Base-by-base conservation (phyloP, 192 early-diverging fungal genomes). In the Coemansia sp. region DNA sequence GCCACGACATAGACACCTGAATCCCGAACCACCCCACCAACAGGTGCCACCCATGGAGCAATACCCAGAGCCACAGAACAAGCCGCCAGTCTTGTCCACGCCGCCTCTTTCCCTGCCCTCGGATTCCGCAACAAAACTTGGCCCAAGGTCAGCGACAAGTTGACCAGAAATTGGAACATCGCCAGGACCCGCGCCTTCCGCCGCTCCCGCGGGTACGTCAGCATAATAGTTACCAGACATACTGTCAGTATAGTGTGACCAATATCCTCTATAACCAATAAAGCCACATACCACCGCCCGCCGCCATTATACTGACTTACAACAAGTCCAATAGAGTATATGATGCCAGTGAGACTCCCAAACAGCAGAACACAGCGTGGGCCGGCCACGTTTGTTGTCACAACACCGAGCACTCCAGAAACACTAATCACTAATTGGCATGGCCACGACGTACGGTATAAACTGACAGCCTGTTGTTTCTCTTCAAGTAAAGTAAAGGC, bases 141-240 rank as follows among this genome's bases (percentile, higher is more conserved):
- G 15, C 73, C 73, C 42, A 75, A 22, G 9, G 73, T 75, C 22
- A 70, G 41, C 43, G 54, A 70, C 67, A 75, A 38, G n/a, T 70
- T 68, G 6, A 75, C 27, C 3, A 65, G 20, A 9, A 75, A 55
- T 38, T 68, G 73, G 40, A 75, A 70, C 43, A 70, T 18, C 13
- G 67, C 73, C 49, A 75, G 33, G 0, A 59, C 67, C 9, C 73
- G 60, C 0, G 73, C 73, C 47, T 75, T 75, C 13, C 52, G 61
- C 51, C 61, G 73, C 55, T 75, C 73, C 20, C 73, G 41, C 18
- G 73, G 73, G 34, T 75, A 75, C 16, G 73, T 70, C 52, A 75
- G 52, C 34, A 54, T 16, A 43, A 75, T 24, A 1, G 73, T 70
- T 4, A 65, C 63, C 54, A 66, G 10, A 9, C 67, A 54, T 11